Base-by-base conservation (phyloP, 2,329 filamentous ascomycete genomes). In the Phaeosphaeria sp. region DNA sequence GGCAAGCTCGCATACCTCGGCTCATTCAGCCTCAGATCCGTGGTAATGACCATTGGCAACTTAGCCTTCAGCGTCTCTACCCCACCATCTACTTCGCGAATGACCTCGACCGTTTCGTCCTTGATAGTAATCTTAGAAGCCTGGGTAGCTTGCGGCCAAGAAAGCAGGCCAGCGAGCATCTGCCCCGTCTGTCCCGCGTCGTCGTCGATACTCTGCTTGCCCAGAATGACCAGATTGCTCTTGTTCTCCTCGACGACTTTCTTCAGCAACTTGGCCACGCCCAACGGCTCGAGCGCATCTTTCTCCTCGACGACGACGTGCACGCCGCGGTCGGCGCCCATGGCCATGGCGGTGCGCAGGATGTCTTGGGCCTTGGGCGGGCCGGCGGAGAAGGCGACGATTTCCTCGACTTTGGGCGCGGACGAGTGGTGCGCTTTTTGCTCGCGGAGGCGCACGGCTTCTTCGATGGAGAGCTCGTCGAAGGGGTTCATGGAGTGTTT, bases 401-500 rank as follows among this genome's bases (percentile, higher is more conserved):
- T 98, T 78, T 97, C 93, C 68, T 93, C 89, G 61, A 99, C 93
- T 21, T 61, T 47, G 24, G 64, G 64, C 13, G 64, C 64, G 36
- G 54, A 56, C 18, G 65, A 20, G 55, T 71, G 51, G 71, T 90
- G 89, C 64, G 60, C 51, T 56, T 74, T 74, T 83, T 91, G 91
- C 79, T 98, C 94, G 78, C 95, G 93, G 75, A 99, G 90, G 42
- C 92, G 92, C 51, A 97, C 91, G 51, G 93, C 92, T 83, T 98
- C 95, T 82, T 99, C 95, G 78, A 99, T 89, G 44, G 93, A 96
- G 74, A 99, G 91, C 80, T 99, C 95, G 84, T 99, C 95, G 81
- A 99, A 99, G 20, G 95, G 95, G 85, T 98, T 99, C 87, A 99
- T 94, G 77, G 90, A 93, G 86, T 98, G 94, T 82, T 98, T 98